Base-by-base conservation (phyloP, 2,329 filamentous ascomycete genomes). In the Fusarium secorum region DNA sequence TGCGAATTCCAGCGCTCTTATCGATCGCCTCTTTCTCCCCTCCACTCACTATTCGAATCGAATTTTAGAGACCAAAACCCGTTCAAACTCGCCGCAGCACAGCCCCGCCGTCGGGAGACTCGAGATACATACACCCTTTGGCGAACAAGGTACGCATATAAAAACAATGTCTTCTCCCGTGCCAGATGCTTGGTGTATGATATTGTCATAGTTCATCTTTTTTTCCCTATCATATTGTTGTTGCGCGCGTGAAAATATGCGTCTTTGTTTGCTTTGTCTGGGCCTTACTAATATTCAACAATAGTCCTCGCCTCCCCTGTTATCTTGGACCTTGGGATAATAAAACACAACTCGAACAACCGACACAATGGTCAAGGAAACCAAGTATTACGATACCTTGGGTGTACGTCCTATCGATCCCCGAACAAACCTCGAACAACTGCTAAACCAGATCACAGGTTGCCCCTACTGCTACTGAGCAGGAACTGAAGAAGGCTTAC, bases 401-500 rank as follows among this genome's bases (percentile, higher is more conserved):
- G 92, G 92, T 81, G 92, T 94, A 90, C 78, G 88, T 84, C 58
- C 18, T 35, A 41, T 32, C 45, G 44, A 35, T 11, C 26, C n/a
- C 22, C 30, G 30, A 36, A 42, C 33, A 35, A 9, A 32, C 6
- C 20, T 32, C 18, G 32, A 38, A 56, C 28, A 52, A 52, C 45
- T 22, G 32, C 73, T 79, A 70, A 79, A 62, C 30, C 17, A 18
- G 38, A 28, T 61, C 32, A 38, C 74, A 97, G 93, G 93, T 97
- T 75, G 73, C 92, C 76, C 91, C 93, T 72, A 90, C 88, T 77
- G 93, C 93, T 73, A 91, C 91, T 64, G 95, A 98, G 77, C 85
- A 91, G 75, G 92, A 98, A 83, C 85, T 99, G 73, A 98, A 96
- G 86, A 94, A 95, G 78, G 94, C 91, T 76, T 97, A 96, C 88